Base-by-base conservation (phyloP, 2,329 filamentous ascomycete genomes). In the Aspergillus bombycis region DNA sequence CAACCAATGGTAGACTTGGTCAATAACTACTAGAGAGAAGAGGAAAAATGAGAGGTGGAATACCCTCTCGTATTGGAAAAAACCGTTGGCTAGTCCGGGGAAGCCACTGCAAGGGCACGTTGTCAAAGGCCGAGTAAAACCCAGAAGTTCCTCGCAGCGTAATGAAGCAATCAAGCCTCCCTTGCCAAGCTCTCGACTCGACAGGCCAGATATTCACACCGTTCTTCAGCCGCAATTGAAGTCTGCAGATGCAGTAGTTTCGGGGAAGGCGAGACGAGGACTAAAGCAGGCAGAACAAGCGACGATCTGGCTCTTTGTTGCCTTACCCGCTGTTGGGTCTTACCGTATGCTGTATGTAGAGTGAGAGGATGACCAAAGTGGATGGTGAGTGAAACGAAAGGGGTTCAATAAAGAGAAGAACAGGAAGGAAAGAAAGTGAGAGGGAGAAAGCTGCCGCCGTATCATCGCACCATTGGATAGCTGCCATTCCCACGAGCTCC, bases 281-380 rank as follows among this genome's bases (percentile, higher is more conserved):
- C 52, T 26, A 38, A 55, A 36, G 52, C 11, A 55, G 52, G 52
- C 52, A 38, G 52, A 41, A 26, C 16, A 55, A 55, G 52, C 52
- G 52, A 55, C 52, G 34, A 38, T 55, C 52, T 55, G n/a, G 52
- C 32, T 55, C 52, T 38, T 55, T 55, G 52, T 55, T 41, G 52
- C 32, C 52, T 38, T 36, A 55, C 32, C 52, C 34, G 52, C 11
- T 55, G 34, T 30, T 55, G 32, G 32, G 52, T 23, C 32, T 55
- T 55, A 55, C 52, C 52, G 23, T 38, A 38, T 4, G 34, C 52
- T 54, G 30, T 11, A 23, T 21, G 36, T 23, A 36, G 21, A 19
- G 52, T 36, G 30, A 16, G 52, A 54, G 32, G 11, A 16, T 36
- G 19, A 16, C 50, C 46, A 36, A 28, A 12, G 46, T 23, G 26